These are phyloP conservation scores for Psophocarpus tetragonolobus DNA, from an alignment of 306 rosid species.

Conservation along the genomic window DNA sequence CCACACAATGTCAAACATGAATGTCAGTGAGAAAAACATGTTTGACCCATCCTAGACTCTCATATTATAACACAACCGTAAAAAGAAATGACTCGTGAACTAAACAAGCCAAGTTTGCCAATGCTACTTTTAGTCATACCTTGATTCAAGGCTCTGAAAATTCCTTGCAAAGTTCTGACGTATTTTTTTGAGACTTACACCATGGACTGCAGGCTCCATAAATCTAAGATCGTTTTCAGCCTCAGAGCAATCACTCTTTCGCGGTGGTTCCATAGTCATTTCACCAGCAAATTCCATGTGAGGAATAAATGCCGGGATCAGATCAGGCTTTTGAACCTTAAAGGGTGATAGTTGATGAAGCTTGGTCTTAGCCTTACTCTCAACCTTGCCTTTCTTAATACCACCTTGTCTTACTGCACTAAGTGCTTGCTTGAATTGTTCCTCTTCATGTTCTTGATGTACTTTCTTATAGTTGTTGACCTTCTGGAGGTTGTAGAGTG, in stretches of 20 bases:
- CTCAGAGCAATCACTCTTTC: conserved; percentile 67
- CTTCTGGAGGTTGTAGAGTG: conserved; percentile 56
- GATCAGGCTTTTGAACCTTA: conserved; percentile 56
- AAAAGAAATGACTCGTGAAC: conserved; percentile 3
- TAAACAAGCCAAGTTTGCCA: not conserved
- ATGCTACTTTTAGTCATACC: conserved; percentile 47
- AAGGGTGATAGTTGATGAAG: conserved; percentile 58
- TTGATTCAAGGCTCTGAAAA: conserved; percentile 74
- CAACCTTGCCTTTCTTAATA: conserved; percentile 67
- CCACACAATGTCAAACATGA: not conserved
- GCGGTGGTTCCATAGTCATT: conserved; percentile 51
- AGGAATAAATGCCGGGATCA: conserved; percentile 47
- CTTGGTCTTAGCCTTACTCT: conserved; percentile 64
- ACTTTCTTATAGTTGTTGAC: conserved; percentile 52
- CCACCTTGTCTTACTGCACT: conserved; percentile 69
- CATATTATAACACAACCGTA: not conserved
- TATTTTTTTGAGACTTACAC: conserved; percentile 53
- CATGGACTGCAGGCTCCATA: conserved; percentile 39
- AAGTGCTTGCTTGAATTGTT: conserved; percentile 79
- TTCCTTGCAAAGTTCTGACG: conserved; percentile 65
- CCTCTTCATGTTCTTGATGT: conserved; percentile 72
- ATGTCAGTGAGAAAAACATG: not conserved
- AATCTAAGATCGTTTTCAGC: conserved; percentile 64
- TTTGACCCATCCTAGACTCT: not conserved
- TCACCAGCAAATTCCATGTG: conserved; percentile 51